Evolutionary conservation across 163 green algal genomes (phyloP).

Genomic region (Chlamydomonas reinhardtii): DNA sequence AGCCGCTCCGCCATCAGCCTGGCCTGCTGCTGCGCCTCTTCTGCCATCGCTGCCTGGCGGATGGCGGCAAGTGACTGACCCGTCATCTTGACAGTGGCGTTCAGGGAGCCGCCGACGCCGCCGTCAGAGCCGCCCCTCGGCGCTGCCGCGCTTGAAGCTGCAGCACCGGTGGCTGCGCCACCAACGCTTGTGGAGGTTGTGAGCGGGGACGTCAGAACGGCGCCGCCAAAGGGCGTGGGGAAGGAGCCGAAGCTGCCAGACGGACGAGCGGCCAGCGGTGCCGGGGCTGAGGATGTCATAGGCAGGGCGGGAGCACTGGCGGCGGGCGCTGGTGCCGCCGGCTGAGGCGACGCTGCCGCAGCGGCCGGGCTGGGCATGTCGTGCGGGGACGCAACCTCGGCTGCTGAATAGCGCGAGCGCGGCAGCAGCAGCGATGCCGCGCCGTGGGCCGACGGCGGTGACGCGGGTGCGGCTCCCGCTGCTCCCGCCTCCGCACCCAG

Average conservation of each 20-base stretch:
- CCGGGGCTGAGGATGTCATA: no score
- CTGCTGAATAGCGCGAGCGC: neutral
- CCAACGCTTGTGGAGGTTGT: neutral
- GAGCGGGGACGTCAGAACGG: neutral
- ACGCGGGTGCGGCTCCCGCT: no score
- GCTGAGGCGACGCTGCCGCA: no score
- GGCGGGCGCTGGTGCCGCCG: no score
- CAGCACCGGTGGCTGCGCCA: neutral
- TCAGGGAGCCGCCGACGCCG: neutral
- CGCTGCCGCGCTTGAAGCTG: neutral
- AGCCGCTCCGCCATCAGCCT: conserved; percentile 33
- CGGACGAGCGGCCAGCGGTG: no score
- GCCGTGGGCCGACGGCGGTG: no score
- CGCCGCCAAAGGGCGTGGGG: conserved; percentile 4
- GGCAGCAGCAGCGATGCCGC: neutral
- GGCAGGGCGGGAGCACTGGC: no score
- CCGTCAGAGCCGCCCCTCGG: neutral
- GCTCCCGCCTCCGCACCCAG: no score
- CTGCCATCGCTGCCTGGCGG: conserved; percentile 27
- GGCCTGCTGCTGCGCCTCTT: conserved; percentile 6
- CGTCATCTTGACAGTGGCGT: neutral
- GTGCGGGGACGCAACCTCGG: neutral
- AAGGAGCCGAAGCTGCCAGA: neutral
- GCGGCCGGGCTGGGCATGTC: neutral
- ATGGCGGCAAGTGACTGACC: conserved; percentile 30